Base-by-base conservation (phyloP, 257 asterid genomes). In the Knoxia roxburghii region DNA sequence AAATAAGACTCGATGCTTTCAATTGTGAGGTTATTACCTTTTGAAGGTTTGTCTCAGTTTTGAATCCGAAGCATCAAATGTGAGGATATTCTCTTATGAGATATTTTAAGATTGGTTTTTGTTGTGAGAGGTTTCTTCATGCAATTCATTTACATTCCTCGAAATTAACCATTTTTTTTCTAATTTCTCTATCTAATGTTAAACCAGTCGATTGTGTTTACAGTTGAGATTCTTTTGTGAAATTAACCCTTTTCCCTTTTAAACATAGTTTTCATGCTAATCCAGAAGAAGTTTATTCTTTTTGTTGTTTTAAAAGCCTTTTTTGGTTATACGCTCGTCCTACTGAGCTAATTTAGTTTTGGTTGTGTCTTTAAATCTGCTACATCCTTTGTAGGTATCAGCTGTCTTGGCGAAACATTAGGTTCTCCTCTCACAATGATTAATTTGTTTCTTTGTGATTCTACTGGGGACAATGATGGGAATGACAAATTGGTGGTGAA, bases 391-490 rank as follows among this genome's bases (percentile, higher is more conserved):
- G 32, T 51, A 70, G 60, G 55, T 27, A 35, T 45, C 51, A 64
- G 65, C 60, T 68, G 69, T 29, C 70, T 43, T 17, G 68, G 73
- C 63, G 70, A 57, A 54, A 57, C 63, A 39, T 46, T 46, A 67
- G 53, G 35, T 6, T 61, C 48, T 40, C 73, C 41, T 67, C 26
- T 10, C 67, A 81, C 68, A 69, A 90, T 90, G 97, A 77, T 90
- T 71, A 84, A 81, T 77, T 73, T 91, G 83, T 84, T 83, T 84
- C 77, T 91, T 30, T 20, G 80, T 43, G 84, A 81, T 81, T 84
- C 86, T 17, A 53, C 62, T 32, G 79, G 83, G 86, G 80, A 48
- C 43, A 65, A 33, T 48, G 59, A 20, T 70, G 80, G 72, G 56
- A 72, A 66, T 40, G 65, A 69, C 68, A 84, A 73, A 59, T 70